Evolutionary conservation across 169 alveolate genomes (phyloP), one percentile per base, ranked within the genome.

Genomic region (Plasmodium coatneyi): DNA sequence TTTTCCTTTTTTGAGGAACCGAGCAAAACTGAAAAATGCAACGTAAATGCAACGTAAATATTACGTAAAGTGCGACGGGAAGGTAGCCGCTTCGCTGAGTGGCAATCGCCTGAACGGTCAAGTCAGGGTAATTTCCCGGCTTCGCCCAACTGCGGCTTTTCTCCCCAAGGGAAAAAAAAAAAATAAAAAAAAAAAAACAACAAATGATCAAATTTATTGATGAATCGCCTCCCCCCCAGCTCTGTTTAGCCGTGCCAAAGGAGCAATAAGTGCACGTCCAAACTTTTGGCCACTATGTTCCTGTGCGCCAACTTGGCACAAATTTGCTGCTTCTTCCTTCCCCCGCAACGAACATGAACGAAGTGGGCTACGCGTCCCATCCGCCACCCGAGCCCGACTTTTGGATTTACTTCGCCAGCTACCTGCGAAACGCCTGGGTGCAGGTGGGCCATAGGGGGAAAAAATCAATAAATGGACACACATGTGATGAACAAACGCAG

Each of bases 301-400:
- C 9, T 41, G 14, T 41, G 49, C 49, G 49, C 54, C 16, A 9
- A 43, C 54, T 9, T 5, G 54, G 54, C 16, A 10, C 54, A 43
- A 0, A 0, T 43, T 9, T 12, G 5, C 56, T 25, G 28, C 60
- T 46, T 19, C 66, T 43, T 28, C 22, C 36, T n/a, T 6, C 72
- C 72, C 7, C n/a, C 6, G n/a, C 32, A 0, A 28, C 22, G 56
- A 71, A 49, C 10, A 54, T 87, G 82, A 78, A 52, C 10, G 78
- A 41, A 54, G 43, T 78, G 19, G 93, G 87, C 16, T 71, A 52
- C 30, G 66, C 70, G 78, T 78, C 93, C 30, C 87, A 78, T 28
- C 93, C 93, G 4, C 93, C 93, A 0, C 93, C 93, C 46, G 54
- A 87, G 32, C 93, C 93, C 1, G 93, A 87, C 70, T 87, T 87